Evolutionary conservation across 495 filamentous ascomycete species (phyloP).

Genomic region (Entonaema liquescens): DNA sequence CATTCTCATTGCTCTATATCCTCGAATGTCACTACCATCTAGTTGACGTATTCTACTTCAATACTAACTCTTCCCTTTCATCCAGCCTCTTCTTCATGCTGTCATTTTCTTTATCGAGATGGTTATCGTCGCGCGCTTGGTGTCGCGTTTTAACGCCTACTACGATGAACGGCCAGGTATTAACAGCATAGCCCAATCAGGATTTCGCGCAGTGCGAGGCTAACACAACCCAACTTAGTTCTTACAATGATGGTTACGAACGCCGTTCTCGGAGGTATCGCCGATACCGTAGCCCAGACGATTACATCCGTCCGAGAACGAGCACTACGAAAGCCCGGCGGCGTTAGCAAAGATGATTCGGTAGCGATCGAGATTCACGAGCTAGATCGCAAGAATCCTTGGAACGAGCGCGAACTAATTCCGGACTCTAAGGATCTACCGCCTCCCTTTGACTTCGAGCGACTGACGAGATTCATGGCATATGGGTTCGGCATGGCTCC

Average conservation of each 20-base stretch:
- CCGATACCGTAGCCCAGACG: conserved; percentile 94
- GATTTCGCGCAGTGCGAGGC: background rate
- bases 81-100: conserved; percentile 84
- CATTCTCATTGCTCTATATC: conserved; percentile 18
- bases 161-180: conserved; percentile 87
- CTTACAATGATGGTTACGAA: conserved; percentile 99
- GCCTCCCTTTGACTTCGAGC: conserved; percentile 94
- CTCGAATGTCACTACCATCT: conserved; percentile 1
- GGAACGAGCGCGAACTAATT: conserved; percentile 71
- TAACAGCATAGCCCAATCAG: conserved; percentile 10
- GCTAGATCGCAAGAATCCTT: conserved; percentile 82
- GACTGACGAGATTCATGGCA: conserved; percentile 90
- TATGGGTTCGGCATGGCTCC: conserved; percentile 97
- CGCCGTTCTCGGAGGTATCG: conserved; percentile 89
- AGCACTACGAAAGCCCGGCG: conserved; percentile 66
- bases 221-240: conserved; percentile 58
- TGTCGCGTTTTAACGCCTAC: conserved; percentile 89
- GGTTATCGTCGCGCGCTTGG: conserved; percentile 80
- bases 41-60: background rate
- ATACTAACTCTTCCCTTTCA: conserved; percentile 39
- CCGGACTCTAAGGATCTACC: conserved; percentile 68
- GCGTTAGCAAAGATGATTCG: conserved; percentile 68
- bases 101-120: conserved; percentile 90
- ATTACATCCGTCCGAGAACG: conserved; percentile 83
- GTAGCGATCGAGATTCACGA: conserved; percentile 90